A percentile compares a stretch with the other conserved stretches of the same genome.
Conservation (phyloP, 768 basidiomycete genomes). For the Mrakia gelida region DNA sequence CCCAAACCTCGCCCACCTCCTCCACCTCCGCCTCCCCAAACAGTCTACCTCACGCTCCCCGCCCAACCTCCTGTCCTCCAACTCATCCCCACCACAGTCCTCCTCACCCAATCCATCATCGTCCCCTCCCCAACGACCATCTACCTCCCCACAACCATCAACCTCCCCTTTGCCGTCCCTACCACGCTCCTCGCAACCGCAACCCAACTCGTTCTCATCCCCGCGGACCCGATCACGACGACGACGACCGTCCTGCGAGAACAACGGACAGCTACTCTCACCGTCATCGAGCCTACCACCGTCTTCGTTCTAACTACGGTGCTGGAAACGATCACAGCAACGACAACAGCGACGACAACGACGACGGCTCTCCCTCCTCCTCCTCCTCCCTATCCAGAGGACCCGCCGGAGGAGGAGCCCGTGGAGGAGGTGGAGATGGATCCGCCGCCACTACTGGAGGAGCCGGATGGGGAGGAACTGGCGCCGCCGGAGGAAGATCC, state of each 20-base stretch:
- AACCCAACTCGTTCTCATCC: neutral
- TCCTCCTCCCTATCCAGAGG: neutral
- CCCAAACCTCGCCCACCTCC: neutral
- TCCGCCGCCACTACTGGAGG: neutral
- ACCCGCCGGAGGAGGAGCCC: neutral
- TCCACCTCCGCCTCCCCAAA: neutral
- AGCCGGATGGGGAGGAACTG: neutral
- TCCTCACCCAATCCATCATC: neutral
- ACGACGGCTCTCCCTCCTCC: neutral
- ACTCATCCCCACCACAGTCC: neutral
- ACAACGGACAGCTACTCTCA: neutral
- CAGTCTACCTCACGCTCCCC: neutral
- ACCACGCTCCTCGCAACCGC: neutral
- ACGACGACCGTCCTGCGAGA: neutral
- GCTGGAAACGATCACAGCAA: neutral
- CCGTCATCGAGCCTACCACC: neutral
- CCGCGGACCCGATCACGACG: neutral
- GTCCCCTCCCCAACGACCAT: neutral
- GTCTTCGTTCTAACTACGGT: neutral
- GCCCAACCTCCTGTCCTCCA: neutral
- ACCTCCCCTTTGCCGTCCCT: neutral
- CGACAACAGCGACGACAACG: neutral
- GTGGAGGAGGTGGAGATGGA: neutral
- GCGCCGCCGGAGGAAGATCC: neutral
- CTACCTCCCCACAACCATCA: neutral